Conservation (phyloP, 306 rosid genomes). For the Coriaria nepalensis region DNA sequence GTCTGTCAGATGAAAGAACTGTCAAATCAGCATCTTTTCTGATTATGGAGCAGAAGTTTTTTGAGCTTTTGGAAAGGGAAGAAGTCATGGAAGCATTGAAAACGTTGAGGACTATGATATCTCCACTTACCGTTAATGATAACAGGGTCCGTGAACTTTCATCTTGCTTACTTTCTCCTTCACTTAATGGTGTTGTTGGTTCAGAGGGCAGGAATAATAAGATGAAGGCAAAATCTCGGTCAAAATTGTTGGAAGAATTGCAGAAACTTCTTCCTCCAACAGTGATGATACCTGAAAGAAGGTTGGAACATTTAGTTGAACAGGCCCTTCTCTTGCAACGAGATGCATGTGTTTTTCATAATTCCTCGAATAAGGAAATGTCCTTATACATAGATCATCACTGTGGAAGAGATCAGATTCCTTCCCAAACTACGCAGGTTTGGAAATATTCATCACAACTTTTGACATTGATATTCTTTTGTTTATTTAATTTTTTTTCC, state of each 20-base stretch:
- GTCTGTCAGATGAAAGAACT: slow-evolving; percentile 42
- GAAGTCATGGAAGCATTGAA: slow-evolving; percentile 69
- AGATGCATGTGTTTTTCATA: slow-evolving; percentile 84
- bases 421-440: slow-evolving; percentile 83
- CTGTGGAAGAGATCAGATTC: slow-evolving; percentile 88
- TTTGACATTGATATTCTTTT: slow-evolving; percentile 5
- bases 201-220: slow-evolving; percentile 21
- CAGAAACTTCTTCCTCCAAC: slow-evolving; percentile 87
- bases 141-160: slow-evolving; percentile 73
- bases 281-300: slow-evolving; percentile 79
- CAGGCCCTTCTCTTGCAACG: slow-evolving; percentile 86
- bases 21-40: slow-evolving; percentile 61
- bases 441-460: slow-evolving; percentile 17
- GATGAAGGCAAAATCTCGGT: slow-evolving; percentile 40
- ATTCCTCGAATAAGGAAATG: slow-evolving; percentile 76
- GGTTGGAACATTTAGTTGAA: slow-evolving; percentile 91
- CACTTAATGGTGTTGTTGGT: slow-evolving; percentile 17
- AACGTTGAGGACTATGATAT: slow-evolving; percentile 74
- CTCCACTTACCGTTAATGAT: slow-evolving; percentile 47
- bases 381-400: slow-evolving; percentile 80
- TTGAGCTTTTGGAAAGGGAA: slow-evolving; percentile 60
- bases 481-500: no score
- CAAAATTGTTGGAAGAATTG: slow-evolving; percentile 71
- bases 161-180: slow-evolving; percentile 53
- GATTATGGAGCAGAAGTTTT: slow-evolving; percentile 78